Conservation (phyloP, 176 grass and related monocot species). For the Bothriochloa decipiens region DNA sequence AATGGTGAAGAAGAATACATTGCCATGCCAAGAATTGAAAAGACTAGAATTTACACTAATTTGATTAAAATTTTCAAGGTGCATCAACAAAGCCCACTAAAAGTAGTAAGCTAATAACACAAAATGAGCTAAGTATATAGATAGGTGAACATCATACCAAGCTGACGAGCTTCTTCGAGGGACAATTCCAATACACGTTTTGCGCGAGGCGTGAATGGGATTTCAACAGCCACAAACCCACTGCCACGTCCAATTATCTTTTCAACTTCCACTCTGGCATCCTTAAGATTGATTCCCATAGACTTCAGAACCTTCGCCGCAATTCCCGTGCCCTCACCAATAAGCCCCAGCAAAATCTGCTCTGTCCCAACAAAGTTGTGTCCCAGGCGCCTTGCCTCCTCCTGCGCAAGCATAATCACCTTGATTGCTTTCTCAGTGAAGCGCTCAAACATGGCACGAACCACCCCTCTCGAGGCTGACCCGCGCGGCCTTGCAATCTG, state of each 20-base stretch:
- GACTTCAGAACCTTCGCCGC: slow-evolving; percentile 95
- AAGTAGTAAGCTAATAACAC: not conserved
- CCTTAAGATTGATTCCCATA: slow-evolving; percentile 96
- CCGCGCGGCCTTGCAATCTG: slow-evolving; percentile 58
- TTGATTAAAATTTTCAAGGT: not conserved
- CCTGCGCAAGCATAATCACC: slow-evolving; percentile 96
- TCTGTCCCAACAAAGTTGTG: slow-evolving; percentile 98
- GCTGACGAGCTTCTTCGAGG: slow-evolving; percentile 91
- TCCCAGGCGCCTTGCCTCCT: slow-evolving; percentile 86
- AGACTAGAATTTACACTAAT: not conserved
- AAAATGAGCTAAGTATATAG: not conserved
- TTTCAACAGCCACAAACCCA: slow-evolving; percentile 98
- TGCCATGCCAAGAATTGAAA: not conserved
- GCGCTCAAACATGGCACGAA: slow-evolving; percentile 83
- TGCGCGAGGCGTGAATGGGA: slow-evolving; percentile 97
- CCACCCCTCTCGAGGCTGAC: slow-evolving; percentile 48
- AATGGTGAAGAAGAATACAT: not conserved
- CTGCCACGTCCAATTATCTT: slow-evolving; percentile 93
- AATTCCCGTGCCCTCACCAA: slow-evolving; percentile 88
- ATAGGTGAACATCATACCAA: slow-evolving; percentile 52
- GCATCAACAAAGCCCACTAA: not conserved
- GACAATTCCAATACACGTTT: slow-evolving; percentile 93
- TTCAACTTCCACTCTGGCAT: slow-evolving; percentile 91
- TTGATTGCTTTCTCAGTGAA: slow-evolving; percentile 98
- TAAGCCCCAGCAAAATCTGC: slow-evolving; percentile 87